Evolutionary conservation across 768 basidiomycete genomes (phyloP), one percentile per base, ranked within the genome.

Genomic region (Hericium coralloides): DNA sequence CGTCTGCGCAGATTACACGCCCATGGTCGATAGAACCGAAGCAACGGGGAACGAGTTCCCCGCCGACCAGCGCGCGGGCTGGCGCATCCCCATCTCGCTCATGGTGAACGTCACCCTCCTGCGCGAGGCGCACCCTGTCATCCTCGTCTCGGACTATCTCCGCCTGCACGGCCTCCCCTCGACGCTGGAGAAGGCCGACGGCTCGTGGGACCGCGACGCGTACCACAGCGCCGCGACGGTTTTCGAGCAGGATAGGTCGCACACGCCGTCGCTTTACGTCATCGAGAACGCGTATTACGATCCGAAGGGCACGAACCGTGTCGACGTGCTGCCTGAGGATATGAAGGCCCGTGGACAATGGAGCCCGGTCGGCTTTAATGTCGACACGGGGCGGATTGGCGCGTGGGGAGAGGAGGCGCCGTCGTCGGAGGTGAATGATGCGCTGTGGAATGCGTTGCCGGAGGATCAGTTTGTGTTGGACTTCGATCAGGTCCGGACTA

Each of bases 21-120:
- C 68, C 25, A 78, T 76, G 73, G 66, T 79, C 23, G 76, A 78
- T 60, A 70, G 77, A 49, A 70, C 72, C 38, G 76, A 78, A 49
- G 76, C 70, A 7, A 64, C 76, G 57, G 66, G 71, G 25, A 65
- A 70, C 3, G 59, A 69, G 7, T 59, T 73, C 3, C 74, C 76
- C 38, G 61, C 65, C 55, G 70, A 72, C 12, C 55, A 70, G 50
- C 70, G 68, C 50, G 71, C 70, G 67, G 72, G 63, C 15, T 72
- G 71, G 66, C 64, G 69, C 3, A 64, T 75, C 17, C 69, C 69
- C 31, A 67, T 74, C 15, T 65, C 69, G 52, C 39, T 67, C 56
- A 76, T 78, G 76, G 59, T 78, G 53, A 73, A 79, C 59, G 55
- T 78, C 41, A 72, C 74, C 38, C 70, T 70, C 56, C 67, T 78